phyloP scores from a whole-genome alignment of 78 protist genomes.

The Trichosphaerium sp. region DNA sequence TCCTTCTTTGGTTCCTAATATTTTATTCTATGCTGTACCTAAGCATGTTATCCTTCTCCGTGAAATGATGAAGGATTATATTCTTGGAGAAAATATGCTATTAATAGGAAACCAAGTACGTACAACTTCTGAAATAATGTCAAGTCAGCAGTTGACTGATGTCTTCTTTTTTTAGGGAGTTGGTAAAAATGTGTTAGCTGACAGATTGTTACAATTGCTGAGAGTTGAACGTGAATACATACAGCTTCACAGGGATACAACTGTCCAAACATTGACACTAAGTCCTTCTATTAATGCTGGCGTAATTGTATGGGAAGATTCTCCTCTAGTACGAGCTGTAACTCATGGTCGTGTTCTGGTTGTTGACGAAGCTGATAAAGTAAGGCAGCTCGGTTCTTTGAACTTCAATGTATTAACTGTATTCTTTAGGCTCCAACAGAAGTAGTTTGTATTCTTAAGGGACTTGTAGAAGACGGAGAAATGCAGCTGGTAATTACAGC shows the following conservation, averaged over 20 bases:
- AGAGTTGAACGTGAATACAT: constrained; percentile 22
- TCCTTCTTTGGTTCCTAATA: constrained; percentile 26
- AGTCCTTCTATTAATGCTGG: constrained; percentile 18
- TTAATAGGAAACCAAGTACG: constrained; percentile 60
- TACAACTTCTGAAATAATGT: too few species aligned
- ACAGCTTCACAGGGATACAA: constrained; percentile 61
- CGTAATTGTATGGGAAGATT: constrained; percentile 11
- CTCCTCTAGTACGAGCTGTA: constrained; percentile 52
- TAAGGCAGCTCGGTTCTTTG: too few species aligned
- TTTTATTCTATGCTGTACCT: not conserved
- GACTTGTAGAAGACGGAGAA: constrained; percentile 46
- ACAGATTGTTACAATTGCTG: constrained; percentile 17
- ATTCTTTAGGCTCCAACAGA: constrained; percentile 66
- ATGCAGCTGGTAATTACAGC: too few species aligned
- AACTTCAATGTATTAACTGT: too few species aligned
- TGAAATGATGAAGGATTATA: not conserved
- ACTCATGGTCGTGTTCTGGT: constrained; percentile 41
- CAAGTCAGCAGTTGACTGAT: too few species aligned
- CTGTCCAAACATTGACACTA: constrained; percentile 20
- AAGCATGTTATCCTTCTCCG: not conserved
- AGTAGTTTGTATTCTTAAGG: constrained; percentile 41
- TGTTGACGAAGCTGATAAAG: constrained; percentile 73
- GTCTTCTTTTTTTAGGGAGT: too few species aligned
- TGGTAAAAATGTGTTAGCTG: constrained; percentile 62
- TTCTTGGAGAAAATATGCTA: not conserved